Conservation (phyloP, 345 rosid genomes). For the Populus davidiana region DNA sequence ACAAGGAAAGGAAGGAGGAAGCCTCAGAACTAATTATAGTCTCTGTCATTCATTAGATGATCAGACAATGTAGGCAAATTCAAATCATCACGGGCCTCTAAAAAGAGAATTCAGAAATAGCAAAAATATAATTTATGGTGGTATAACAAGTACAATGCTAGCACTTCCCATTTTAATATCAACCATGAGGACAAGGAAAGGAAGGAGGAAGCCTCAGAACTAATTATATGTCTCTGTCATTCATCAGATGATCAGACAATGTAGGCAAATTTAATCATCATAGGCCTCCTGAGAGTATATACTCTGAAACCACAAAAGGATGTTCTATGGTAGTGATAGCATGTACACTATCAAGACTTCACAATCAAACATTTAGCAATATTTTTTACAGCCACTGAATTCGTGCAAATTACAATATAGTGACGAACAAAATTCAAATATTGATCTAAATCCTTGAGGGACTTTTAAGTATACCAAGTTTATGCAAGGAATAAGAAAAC, state of each 20-base stretch:
- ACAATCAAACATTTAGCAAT: not conserved
- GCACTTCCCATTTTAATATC: not conserved
- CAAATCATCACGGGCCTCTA: conserved; percentile 2
- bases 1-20: too few species aligned
- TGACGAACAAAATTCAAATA: not conserved
- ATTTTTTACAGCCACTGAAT: not conserved
- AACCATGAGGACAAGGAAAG: not conserved
- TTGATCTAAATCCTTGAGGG: not conserved
- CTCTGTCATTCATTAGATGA: not conserved
- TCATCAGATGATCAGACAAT: conserved; percentile 4
- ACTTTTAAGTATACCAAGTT: not conserved
- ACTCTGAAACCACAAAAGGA: not conserved
- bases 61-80: conserved; percentile 15
- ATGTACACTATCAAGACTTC: not conserved
- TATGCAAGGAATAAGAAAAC: not conserved
- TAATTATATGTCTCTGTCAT: not conserved
- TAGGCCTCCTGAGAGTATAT: not conserved
- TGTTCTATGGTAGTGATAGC: not conserved
- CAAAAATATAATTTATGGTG: not conserved
- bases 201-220: not conserved
- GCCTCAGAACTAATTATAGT: not conserved
- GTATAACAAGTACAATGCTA: not conserved
- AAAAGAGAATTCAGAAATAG: not conserved
- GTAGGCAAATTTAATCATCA: conserved; percentile 9
- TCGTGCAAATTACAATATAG: not conserved